phyloP scores from a whole-genome alignment of 768 basidiomycete species.

The Termitomyces sp. region DNA sequence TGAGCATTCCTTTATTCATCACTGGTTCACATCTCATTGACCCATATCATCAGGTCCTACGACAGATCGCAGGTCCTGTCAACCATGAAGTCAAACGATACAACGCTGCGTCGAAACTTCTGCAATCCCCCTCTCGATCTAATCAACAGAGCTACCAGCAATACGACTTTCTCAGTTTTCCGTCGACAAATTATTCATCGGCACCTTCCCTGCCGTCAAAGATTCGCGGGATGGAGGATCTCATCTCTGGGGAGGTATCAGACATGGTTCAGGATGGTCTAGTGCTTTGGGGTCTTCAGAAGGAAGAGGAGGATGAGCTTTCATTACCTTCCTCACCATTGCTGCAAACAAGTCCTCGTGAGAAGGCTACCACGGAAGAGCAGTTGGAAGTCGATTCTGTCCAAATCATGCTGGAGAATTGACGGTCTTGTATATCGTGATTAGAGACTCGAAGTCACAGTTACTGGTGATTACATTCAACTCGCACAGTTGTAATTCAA shows the following conservation, averaged over 20 bases:
- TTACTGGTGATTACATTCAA: not conserved
- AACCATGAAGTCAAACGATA: constrained; percentile 33
- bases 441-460: not conserved
- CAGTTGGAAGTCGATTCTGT: not conserved
- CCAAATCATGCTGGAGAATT: not conserved
- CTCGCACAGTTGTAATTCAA: not conserved
- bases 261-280: constrained; percentile 41
- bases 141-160: constrained; percentile 22
- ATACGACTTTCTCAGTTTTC: constrained; percentile 46
- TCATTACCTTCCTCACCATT: not conserved
- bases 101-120: constrained; percentile 32
- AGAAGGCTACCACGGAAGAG: not conserved
- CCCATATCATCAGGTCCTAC: constrained; percentile 14
- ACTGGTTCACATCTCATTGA: constrained; percentile 1
- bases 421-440: not conserved
- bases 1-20: constrained; percentile 15
- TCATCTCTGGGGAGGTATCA: constrained; percentile 44
- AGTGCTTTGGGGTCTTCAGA: constrained; percentile 37
- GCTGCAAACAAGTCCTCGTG: not conserved
- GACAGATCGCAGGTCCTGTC: constrained; percentile 21
- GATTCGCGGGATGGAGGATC: constrained; percentile 34
- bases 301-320: constrained; percentile 3
- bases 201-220: constrained; percentile 32
- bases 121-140: constrained; percentile 20
- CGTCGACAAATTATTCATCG: constrained; percentile 35